A percentile compares a stretch with the other conserved stretches of the same genome.
phyloP scores from a whole-genome alignment of 495 filamentous ascomycete genomes.

The Podospora tetraspora region DNA sequence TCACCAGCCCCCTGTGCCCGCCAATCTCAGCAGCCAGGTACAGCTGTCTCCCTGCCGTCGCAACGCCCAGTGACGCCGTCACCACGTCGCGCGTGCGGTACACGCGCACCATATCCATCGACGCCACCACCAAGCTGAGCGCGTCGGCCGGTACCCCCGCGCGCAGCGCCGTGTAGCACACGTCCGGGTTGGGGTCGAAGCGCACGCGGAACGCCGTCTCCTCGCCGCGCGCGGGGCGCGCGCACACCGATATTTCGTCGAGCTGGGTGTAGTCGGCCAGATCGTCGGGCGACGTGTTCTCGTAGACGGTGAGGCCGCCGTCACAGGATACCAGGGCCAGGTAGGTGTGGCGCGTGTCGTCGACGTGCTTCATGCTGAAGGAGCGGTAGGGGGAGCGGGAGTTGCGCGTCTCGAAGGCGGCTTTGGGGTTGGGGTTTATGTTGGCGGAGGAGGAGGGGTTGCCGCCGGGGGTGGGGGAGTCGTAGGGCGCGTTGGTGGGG shows the following conservation, averaged over 20 bases:
- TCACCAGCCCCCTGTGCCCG: constrained; percentile 66
- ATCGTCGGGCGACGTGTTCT: constrained; percentile 81
- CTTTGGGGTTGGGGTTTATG: constrained; percentile 18
- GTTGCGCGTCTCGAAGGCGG: constrained; percentile 44
- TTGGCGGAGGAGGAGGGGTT: constrained; percentile 28
- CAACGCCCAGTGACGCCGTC: constrained; percentile 45
- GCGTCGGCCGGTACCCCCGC: constrained; percentile 70
- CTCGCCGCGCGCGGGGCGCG: constrained; percentile 56
- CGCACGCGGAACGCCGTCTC: constrained; percentile 80
- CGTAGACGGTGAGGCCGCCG: constrained; percentile 71
- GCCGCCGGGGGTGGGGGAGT: constrained; percentile 43
- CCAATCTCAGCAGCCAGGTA: constrained; percentile 71
- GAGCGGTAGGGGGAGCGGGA: constrained; percentile 52
- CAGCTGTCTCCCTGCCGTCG: constrained; percentile 56
- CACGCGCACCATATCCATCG: constrained; percentile 72
- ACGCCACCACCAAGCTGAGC: constrained; percentile 72
- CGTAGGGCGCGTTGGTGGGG: constrained; percentile 3
- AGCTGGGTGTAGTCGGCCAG: constrained; percentile 68
- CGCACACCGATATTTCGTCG: constrained; percentile 61
- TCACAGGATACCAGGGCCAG: constrained; percentile 78
- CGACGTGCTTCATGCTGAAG: constrained; percentile 72
- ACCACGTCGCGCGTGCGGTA: constrained; percentile 65
- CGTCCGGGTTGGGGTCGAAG: constrained; percentile 78
- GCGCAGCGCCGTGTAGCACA: constrained; percentile 68
- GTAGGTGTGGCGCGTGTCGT: constrained; percentile 63